Base-by-base conservation (phyloP, 306 rosid genomes). In the Vigna radiata region DNA sequence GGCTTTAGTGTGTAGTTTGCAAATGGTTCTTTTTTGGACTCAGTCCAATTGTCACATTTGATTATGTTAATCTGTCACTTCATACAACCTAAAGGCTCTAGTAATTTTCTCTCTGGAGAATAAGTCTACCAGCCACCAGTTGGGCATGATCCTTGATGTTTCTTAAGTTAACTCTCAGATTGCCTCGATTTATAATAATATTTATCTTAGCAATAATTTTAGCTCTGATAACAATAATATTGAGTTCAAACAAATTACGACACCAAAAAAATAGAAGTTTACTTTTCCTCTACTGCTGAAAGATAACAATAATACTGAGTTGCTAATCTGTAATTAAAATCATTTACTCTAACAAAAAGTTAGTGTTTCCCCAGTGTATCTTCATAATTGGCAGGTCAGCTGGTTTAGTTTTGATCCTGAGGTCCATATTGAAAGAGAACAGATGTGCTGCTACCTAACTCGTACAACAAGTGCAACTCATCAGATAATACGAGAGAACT, bases 371-470 rank as follows among this genome's bases (percentile, higher is more conserved):
- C 80, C 78, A 68, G 56, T 47, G 31, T 67, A 79, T 64, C 62
- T 62, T 85, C 67, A 29, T 82, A 50, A 83, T 80, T 77, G 82
- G 79, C 96, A 95, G 98, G 97, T 92, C 17, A 21, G 90, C 78
- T 95, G 98, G 97, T 95, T 95, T 89, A 95, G 96, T 80, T 95
- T 95, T 80, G 98, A 95, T 82, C 95, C 93, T 56, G 97, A 88
- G 76, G 89, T 92, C 81, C 97, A 95, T 85, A 76, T 86, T 72
- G 96, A 95, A 85, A 92, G 92, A 86, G 97, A 95, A 72, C 98
- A 95, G 85, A 90, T 95, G 98, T 90, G 96, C 87, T 95, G 98
- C 87, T 90, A 91, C 85, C 84, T 95, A 52, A 95, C 98, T 18
- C 98, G 97, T 39, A 95, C 98, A 11, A 95, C 98, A 53, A 90